These are phyloP conservation scores for Populus hybrid DNA, from an alignment of 441 rosid species.

Conservation along the genomic window DNA sequence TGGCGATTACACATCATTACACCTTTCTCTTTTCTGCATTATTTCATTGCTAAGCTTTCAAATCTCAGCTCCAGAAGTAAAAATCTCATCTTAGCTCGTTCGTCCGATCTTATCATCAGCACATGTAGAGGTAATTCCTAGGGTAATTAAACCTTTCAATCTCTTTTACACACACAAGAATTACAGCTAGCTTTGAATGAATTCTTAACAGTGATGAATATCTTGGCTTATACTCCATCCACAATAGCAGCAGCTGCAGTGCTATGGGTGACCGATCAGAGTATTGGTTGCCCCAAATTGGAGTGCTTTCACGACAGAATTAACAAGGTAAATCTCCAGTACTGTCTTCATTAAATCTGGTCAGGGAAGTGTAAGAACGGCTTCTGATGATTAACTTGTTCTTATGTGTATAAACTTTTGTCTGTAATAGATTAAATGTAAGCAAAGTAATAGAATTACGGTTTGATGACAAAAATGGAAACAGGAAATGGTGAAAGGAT, in stretches of 20 bases:
- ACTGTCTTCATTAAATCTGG: neutral
- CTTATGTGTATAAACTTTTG: neutral
- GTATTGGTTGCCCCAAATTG: constrained; percentile 16
- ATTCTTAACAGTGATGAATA: constrained; percentile 26
- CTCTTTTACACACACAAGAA: neutral
- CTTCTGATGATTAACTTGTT: neutral
- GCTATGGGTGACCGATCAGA: constrained; percentile 25
- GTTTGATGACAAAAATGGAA: neutral
- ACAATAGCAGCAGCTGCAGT: constrained; percentile 36
- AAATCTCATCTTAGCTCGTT: constrained; percentile 5
- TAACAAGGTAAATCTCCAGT: constrained; percentile 24
- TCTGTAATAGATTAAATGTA: no score
- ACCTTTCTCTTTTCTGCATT: constrained; percentile 33
- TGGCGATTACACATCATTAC: constrained; percentile 35
- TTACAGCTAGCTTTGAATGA: neutral
- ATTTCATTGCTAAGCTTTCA: constrained; percentile 28
- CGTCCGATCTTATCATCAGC: constrained; percentile 23
- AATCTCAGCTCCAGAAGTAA: constrained; percentile 2
- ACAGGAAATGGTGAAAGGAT: constrained; percentile 37
- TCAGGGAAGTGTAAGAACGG: neutral
- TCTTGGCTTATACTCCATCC: constrained; percentile 36
- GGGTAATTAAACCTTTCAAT: neutral
- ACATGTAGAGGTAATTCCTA: constrained; percentile 27
- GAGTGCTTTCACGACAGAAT: constrained; percentile 25
- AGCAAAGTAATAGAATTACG: no score